phyloP scores from a whole-genome alignment of 2,329 filamentous ascomycete genomes.

The Hirsutella thompsonii region DNA sequence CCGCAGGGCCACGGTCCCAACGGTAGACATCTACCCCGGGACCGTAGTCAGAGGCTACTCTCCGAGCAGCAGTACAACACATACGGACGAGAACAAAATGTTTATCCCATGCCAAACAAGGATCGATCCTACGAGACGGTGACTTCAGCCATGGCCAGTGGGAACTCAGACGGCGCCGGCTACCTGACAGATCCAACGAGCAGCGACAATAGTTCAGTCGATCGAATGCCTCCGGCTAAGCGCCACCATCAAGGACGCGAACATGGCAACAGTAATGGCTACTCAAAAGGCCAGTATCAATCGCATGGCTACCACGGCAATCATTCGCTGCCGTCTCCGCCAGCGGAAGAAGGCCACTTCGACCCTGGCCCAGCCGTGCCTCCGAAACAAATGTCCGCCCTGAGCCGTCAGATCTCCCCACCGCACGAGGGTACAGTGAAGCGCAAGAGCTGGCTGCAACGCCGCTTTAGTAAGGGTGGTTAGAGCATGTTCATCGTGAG shows the following conservation, averaged over 20 bases:
- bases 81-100: conserved; percentile 27
- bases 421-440: conserved; percentile 40
- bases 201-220: conserved; percentile 86
- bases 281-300: too few species aligned
- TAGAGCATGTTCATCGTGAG: too few species aligned
- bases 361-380: conserved; percentile 9
- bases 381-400: conserved; percentile 15
- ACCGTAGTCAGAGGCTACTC: conserved; percentile 26
- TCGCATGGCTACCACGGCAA: conserved; percentile 9
- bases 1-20: conserved; percentile 18
- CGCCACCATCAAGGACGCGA: conserved; percentile 32
- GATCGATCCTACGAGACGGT: conserved; percentile 81
- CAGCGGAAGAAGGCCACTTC: conserved; percentile 8
- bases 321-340: conserved; percentile 13
- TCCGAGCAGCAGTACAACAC: conserved; percentile 30
- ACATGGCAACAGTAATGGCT: too few species aligned
- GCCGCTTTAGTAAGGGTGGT: conserved; percentile 56
- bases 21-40: conserved; percentile 5
- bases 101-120: conserved; percentile 47
- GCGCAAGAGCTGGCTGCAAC: conserved; percentile 81
- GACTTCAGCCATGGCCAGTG: conserved; percentile 61
- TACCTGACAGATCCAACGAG: conserved; percentile 77
- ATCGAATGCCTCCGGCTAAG: conserved; percentile 51
- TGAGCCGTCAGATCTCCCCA: conserved; percentile 14
- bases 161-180: conserved; percentile 60